Evolutionary conservation across 805 yeast species (phyloP).

Genomic region (Brettanomyces nanus): DNA sequence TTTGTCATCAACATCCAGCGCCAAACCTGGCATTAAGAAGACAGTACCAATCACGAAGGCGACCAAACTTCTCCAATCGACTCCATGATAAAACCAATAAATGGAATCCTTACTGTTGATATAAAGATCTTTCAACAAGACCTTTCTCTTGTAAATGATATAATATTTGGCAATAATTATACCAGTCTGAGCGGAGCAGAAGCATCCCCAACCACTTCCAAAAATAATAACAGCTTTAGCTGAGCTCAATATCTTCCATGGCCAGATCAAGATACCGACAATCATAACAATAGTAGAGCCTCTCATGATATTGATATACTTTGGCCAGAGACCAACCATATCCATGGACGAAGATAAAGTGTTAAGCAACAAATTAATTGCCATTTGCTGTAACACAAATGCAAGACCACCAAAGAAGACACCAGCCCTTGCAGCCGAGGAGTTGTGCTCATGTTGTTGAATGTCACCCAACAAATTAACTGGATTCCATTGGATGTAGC

Average conservation of each 20-base stretch:
- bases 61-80: conserved; percentile 12
- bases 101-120: conserved; percentile 19
- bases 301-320: conserved; percentile 33
- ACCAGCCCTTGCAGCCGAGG: conserved; percentile 38
- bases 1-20: no score
- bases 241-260: conserved; percentile 32
- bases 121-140: conserved; percentile 33
- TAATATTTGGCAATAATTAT: conserved; percentile 37
- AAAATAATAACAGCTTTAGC: conserved; percentile 27
- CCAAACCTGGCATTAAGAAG: conserved; percentile 23
- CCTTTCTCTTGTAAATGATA: conserved; percentile 30
- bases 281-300: conserved; percentile 35
- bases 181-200: conserved; percentile 73
- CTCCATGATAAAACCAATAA: conserved; percentile 26
- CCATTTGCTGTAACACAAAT: conserved; percentile 30
- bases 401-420: conserved; percentile 40
- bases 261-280: conserved; percentile 29
- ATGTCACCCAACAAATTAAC: conserved; percentile 26
- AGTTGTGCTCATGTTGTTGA: conserved; percentile 29
- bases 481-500: conserved; percentile 33
- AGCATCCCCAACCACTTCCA: conserved; percentile 34
- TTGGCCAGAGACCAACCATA: conserved; percentile 39
- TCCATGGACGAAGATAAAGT: conserved; percentile 44
- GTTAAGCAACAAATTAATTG: conserved; percentile 31
- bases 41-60: conserved; percentile 11